Evolutionary conservation across 169 alveolate species (phyloP), one percentile per base, ranked within the genome.

Genomic region (Eimeria praecox): DNA sequence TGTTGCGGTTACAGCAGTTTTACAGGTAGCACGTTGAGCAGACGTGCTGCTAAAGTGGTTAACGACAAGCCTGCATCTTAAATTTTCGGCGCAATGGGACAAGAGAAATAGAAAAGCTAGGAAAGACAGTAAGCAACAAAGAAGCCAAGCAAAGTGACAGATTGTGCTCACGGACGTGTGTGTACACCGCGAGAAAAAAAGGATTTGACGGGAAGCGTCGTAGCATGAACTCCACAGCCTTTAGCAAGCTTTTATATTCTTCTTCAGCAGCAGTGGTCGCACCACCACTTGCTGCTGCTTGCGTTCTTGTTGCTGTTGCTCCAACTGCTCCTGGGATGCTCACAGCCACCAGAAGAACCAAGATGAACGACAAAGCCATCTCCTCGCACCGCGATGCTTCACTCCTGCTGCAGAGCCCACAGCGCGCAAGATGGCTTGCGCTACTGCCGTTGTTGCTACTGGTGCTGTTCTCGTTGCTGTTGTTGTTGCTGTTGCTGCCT

Each of bases 351-450:
- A 85, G 92, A 77, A 85, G 64, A 27, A 85, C 92, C 77, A 85
- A 56, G 20, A 85, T 46, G n/a, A 85, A 52, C 33, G 92, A n/a
- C 92, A 85, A 18, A 18, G 78, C 78, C 77, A 85, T 20, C 78
- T 85, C 92, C 62, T 85, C 92, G 42, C 92, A 85, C 10, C 92
- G 40, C 30, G 92, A 77, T 56, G 92, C 92, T 35, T 85, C 92
- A 12, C 77, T 69, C 56, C 35, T 52, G 78, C 92, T 85, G 92
- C 92, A 85, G 38, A 85, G 78, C 22, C 78, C 73, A 38, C 64
- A 42, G 49, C 64, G 89, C 20, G 49, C 75, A 30, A 66, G 89
- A 33, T 35, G 44, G 33, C n/a, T 71, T 75, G 66, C 27, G 9
- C 44, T 27, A 30, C 78, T 71, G 52, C 77, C 14, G 54, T 59